Conservation (phyloP, 1,284 basidiomycete genomes). For the Ganoderma leucocontextum region DNA sequence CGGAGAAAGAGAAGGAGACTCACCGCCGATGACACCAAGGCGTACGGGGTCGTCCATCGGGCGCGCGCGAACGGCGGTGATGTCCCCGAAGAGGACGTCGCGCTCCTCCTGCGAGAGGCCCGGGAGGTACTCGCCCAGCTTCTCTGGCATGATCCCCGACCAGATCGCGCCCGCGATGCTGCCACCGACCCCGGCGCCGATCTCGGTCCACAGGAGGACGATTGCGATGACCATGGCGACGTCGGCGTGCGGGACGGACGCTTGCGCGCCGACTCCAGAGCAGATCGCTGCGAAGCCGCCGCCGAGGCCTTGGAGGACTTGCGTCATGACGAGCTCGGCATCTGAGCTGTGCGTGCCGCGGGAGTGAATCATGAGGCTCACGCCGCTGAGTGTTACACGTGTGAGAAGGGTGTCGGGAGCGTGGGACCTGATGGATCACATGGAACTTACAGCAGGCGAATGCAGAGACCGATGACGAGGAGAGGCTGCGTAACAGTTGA, state of each 20-base stretch:
- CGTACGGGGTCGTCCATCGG: slow-evolving; percentile 62
- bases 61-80: slow-evolving; percentile 54
- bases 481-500: slow-evolving; percentile 52
- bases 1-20: slow-evolving; percentile 24
- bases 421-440: neutral
- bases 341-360: slow-evolving; percentile 67
- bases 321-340: slow-evolving; percentile 71
- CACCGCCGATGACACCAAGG: slow-evolving; percentile 63
- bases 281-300: slow-evolving; percentile 82
- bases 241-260: slow-evolving; percentile 77
- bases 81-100: slow-evolving; percentile 56
- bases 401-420: neutral
- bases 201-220: slow-evolving; percentile 83
- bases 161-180: slow-evolving; percentile 73
- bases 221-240: slow-evolving; percentile 86
- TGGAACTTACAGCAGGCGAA: slow-evolving; percentile 59
- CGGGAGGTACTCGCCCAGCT: slow-evolving; percentile 62
- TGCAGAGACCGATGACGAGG: slow-evolving; percentile 70
- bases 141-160: slow-evolving; percentile 65
- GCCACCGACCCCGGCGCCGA: slow-evolving; percentile 76
- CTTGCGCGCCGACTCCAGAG: slow-evolving; percentile 81
- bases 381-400: slow-evolving; percentile 53
- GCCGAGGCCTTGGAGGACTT: slow-evolving; percentile 81
- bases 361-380: slow-evolving; percentile 77
- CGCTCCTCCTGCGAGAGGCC: slow-evolving; percentile 48